Evolutionary conservation across 2,329 filamentous ascomycete genomes (phyloP), one percentile per base, ranked within the genome.

Genomic region (Lecanosticta acicola): DNA sequence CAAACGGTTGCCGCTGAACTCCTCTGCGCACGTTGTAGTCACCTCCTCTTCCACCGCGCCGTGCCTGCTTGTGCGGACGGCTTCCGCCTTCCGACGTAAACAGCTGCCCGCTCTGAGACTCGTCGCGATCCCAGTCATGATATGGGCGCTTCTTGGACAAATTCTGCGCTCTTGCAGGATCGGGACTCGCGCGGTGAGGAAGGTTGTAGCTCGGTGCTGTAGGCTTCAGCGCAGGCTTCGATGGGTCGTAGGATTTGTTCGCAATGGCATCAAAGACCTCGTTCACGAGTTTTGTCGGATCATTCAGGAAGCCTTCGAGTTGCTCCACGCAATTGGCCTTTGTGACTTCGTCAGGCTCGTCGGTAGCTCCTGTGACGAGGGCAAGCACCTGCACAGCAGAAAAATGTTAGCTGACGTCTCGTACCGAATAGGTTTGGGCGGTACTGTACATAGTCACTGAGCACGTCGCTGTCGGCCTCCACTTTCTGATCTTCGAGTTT

Each of bases 381-480:
- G 85, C 86, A 50, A 90, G 74, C n/a, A 91, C n/a, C 11, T 29
- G 24, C 24, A 29, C 24, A 29, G 24, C 24, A n/a, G n/a, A n/a
- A n/a, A n/a, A n/a, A n/a, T n/a, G n/a, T n/a, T n/a, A n/a, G n/a
- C n/a, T n/a, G n/a, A n/a, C n/a, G n/a, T n/a, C n/a, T n/a, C n/a
- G n/a, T n/a, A n/a, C n/a, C n/a, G n/a, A n/a, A n/a, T n/a, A n/a
- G n/a, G n/a, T n/a, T n/a, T n/a, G n/a, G n/a, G 24, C 24, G 24
- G 24, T 29, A 11, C 5, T 29, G 24, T 29, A n/a, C 83, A 63
- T 90, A 93, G 58, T 93, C 87, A 38, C 85, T 86, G 2, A 93
- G 80, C 3, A 91, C 85, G 59, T 89, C 86, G 24, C 83, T 79
- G 63, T 93, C 87, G 41, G 85, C 85, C 59, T 90, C 85, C 20